phyloP scores from a whole-genome alignment of 768 basidiomycete species.

The Hortiboletus flavorubellus region DNA sequence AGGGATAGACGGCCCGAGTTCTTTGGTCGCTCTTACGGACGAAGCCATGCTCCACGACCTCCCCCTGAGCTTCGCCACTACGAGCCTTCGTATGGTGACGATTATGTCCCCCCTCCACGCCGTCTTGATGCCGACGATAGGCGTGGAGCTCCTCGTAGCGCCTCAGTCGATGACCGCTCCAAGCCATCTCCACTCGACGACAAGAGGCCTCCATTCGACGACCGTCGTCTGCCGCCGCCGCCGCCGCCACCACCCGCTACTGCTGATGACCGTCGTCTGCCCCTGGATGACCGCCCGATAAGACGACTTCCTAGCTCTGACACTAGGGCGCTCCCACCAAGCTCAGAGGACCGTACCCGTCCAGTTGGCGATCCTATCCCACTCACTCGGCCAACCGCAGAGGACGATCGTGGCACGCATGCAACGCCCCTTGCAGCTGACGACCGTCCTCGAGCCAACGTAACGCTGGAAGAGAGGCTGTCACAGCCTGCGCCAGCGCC shows the following conservation, averaged over 20 bases:
- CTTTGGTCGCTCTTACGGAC: conserved; percentile 38
- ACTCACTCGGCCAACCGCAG: conserved; percentile 13
- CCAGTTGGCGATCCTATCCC: conserved; percentile 19
- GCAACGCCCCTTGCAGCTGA: conserved; percentile 19
- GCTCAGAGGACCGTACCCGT: conserved; percentile 21
- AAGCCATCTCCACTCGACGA: conserved; percentile 30
- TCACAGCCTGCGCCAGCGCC: conserved; percentile 32
- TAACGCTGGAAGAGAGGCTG: conserved; percentile 40
- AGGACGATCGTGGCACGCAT: conserved; percentile 29
- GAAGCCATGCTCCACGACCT: conserved; percentile 39
- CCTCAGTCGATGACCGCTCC: conserved; percentile 21
- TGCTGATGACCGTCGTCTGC: conserved; percentile 23
- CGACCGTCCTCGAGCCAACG: conserved; percentile 25
- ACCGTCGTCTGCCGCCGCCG: conserved; percentile 22
- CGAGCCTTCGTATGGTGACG: conserved; percentile 40
- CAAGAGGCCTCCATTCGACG: conserved; percentile 30
- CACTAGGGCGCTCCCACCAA: conserved; percentile 10
- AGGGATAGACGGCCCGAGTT: conserved; percentile 39
- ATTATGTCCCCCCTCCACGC: conserved; percentile 33
- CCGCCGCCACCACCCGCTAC: neutral
- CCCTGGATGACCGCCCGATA: conserved; percentile 33
- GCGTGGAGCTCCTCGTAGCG: conserved; percentile 20
- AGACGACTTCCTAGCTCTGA: conserved; percentile 27
- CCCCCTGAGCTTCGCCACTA: conserved; percentile 48
- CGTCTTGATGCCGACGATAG: conserved; percentile 33